phyloP scores from a whole-genome alignment of 2,329 filamentous ascomycete species.

The Aureobasidium subglaciale region DNA sequence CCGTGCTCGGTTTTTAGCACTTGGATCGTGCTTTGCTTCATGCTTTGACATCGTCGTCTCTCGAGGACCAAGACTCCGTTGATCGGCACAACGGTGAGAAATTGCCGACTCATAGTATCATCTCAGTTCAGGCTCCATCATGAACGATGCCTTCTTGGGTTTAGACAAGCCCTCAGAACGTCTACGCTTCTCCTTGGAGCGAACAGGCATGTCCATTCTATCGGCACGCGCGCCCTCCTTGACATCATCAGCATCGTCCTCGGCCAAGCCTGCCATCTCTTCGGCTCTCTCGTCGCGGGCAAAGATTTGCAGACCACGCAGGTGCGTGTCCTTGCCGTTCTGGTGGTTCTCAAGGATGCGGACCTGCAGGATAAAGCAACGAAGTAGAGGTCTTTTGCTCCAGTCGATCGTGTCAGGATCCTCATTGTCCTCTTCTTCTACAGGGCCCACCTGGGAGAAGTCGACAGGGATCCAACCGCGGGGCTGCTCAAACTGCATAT shows the following conservation, averaged over 20 bases:
- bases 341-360: conserved; percentile 94
- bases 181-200: conserved; percentile 18
- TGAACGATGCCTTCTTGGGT: conserved; percentile 28
- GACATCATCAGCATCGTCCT: not conserved
- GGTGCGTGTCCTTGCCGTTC: conserved; percentile 98
- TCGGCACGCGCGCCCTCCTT: conserved; percentile 14
- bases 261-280: conserved; percentile 7
- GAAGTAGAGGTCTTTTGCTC: conserved; percentile 62
- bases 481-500: conserved; percentile 70
- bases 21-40: too few species aligned
- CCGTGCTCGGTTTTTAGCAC: too few species aligned
- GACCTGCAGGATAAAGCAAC: conserved; percentile 85
- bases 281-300: conserved; percentile 36
- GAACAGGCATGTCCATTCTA: conserved; percentile 3
- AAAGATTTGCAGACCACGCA: conserved; percentile 86
- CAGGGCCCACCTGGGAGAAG: conserved; percentile 53
- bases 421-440: conserved; percentile 24
- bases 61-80: not conserved
- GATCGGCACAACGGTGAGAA: not conserved
- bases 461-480: conserved; percentile 88
- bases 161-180: conserved; percentile 21
- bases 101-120: conserved; percentile 20
- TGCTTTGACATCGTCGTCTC: too few species aligned
- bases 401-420: conserved; percentile 31
- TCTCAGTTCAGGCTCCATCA: conserved; percentile 31